These are phyloP conservation scores for Fusarium palustre DNA, from an alignment of 2,329 filamentous ascomycete genomes.

Conservation along the genomic window DNA sequence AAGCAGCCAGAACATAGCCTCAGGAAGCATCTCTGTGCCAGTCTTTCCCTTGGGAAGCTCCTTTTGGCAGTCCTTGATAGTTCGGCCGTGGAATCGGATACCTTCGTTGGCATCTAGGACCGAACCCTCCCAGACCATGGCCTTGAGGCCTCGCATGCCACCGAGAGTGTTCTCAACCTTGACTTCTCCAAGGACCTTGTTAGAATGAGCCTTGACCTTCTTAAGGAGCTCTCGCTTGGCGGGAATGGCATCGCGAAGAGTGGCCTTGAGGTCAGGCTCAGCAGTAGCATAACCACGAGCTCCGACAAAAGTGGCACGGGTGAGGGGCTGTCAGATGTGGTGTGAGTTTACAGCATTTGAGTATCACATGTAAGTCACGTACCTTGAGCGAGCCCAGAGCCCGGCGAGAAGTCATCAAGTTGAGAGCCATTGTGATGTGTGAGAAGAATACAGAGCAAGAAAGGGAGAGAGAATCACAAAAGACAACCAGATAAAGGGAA, in stretches of 20 bases:
- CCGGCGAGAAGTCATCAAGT: conserved; percentile 69
- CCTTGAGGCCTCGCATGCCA: conserved; percentile 96
- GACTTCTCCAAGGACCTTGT: conserved; percentile 89
- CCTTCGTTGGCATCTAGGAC: conserved; percentile 97
- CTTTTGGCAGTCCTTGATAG: conserved; percentile 97
- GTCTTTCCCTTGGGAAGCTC: conserved; percentile 92
- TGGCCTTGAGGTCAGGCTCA: conserved; percentile 90
- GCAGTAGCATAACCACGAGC: conserved; percentile 76
- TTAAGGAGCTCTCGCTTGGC: conserved; percentile 94
- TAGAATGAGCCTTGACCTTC: conserved; percentile 87
- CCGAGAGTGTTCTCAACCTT: conserved; percentile 95
- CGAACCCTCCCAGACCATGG: conserved; percentile 99
- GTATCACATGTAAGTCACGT: conserved; percentile 47
- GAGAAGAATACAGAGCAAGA: conserved; percentile 3
- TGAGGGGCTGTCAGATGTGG: conserved; percentile 43
- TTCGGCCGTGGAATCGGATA: conserved; percentile 97
- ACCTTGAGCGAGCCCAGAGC: conserved; percentile 75
- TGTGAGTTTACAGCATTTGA: conserved; percentile 7
- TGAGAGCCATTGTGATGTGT: conserved; percentile 69
- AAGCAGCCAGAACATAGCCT: conserved; percentile 99
- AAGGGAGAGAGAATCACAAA: conserved; percentile 5
- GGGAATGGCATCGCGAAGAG: conserved; percentile 85
- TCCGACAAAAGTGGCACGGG: conserved; percentile 50
- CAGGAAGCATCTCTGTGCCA: conserved; percentile 96
- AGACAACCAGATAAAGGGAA: conserved; percentile 1